A percentile compares a stretch with the other conserved stretches of the same genome.
Conservation (phyloP, 2,329 filamentous ascomycete species). For the Colletotrichum graminicola region DNA sequence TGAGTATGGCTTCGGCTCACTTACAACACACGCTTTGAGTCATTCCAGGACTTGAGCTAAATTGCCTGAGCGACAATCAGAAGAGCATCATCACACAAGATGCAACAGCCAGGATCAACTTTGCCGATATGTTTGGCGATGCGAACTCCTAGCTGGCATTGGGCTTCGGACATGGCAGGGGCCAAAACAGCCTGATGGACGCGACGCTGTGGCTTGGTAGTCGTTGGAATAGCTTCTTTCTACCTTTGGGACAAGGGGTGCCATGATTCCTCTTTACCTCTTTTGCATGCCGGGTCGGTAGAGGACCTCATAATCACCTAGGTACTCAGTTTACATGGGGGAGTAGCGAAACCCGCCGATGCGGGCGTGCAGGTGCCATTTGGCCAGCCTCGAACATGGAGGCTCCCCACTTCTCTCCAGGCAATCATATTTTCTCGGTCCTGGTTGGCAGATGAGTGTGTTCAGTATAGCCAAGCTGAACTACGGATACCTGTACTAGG, state of each 20-base stretch:
- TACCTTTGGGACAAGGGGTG: constrained; percentile 1
- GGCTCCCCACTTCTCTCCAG: constrained; percentile 20
- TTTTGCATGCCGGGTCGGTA: constrained; percentile 20
- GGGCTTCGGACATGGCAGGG: neutral
- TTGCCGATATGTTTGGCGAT: neutral
- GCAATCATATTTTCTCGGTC: constrained; percentile 32
- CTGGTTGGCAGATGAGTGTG: constrained; percentile 15
- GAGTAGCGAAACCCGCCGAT: neutral
- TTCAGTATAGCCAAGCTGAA: neutral
- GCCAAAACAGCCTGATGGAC: constrained; percentile 10
- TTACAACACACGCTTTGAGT: neutral
- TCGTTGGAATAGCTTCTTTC: constrained; percentile 27
- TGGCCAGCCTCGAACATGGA: neutral
- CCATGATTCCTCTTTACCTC: constrained; percentile 28
- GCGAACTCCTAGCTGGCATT: neutral
- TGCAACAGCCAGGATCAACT: neutral
- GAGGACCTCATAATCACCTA: neutral
- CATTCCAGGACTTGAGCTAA: neutral
- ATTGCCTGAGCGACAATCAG: neutral
- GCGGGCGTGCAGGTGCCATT: neutral
- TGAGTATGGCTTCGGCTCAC: neutral
- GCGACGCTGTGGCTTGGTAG: constrained; percentile 24
- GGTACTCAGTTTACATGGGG: neutral
- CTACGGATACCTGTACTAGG: neutral
- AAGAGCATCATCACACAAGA: neutral